phyloP scores from a whole-genome alignment of 139 green algal species.

The Chlamydomonas incerta region DNA sequence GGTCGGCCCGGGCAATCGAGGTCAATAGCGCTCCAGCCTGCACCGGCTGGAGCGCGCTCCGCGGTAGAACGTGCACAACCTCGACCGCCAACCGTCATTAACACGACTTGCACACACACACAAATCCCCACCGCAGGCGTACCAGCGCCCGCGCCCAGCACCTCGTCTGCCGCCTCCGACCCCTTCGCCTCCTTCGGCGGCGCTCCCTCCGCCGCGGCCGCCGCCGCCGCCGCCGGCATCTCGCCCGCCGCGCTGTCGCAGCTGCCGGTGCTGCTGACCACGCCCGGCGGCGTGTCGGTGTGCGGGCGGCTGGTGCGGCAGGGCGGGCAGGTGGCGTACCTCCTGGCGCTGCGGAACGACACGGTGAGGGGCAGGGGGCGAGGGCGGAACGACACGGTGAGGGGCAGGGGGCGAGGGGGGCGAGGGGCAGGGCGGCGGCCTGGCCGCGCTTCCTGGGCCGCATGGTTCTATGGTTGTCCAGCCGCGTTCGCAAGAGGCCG shows the following conservation, averaged over 20 bases:
- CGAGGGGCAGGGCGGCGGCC: no score
- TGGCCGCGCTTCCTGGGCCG: no score
- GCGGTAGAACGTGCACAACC: no score
- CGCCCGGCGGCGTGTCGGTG: conserved; percentile 69
- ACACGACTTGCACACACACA: no score
- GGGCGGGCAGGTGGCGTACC: conserved; percentile 49
- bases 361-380: conserved; percentile 16
- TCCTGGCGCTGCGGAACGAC: conserved; percentile 31
- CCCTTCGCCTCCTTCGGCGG: conserved; percentile 54
- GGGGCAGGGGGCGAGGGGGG: no score
- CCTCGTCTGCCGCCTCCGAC: conserved; percentile 28
- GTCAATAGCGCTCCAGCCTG: no score
- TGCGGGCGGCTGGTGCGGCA: conserved; percentile 65
- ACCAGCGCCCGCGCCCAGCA: background rate
- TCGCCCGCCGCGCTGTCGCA: conserved; percentile 11
- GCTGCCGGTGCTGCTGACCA: conserved; percentile 77
- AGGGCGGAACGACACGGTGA: no score
- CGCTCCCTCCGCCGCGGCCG: background rate
- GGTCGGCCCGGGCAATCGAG: background rate
- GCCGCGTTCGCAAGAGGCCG: no score
- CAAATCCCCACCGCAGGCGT: no score
- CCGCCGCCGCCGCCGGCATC: conserved; percentile 5
- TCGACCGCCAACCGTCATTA: no score
- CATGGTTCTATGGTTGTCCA: no score
- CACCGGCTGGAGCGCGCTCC: no score